Conservation (phyloP, 345 rosid species). For the Capsella bursapastoris region DNA sequence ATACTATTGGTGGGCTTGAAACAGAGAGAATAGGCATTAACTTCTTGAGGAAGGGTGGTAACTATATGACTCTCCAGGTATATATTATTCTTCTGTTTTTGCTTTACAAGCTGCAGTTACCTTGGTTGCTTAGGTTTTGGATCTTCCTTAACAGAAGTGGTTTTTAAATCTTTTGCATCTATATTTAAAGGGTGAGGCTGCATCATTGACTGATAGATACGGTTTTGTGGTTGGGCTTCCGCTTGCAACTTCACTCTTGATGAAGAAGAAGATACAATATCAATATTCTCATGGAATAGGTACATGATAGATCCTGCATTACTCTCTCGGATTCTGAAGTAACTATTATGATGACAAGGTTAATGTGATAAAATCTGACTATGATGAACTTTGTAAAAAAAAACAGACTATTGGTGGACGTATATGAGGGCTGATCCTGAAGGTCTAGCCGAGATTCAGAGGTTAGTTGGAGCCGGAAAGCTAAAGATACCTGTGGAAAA, state of each 20-base stretch:
- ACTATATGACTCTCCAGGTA: constrained; percentile 95
- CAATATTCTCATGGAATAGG: constrained; percentile 91
- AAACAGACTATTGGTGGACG: constrained; percentile 77
- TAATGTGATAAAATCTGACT: constrained; percentile 23
- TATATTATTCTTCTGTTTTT: neutral
- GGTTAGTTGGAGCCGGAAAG: constrained; percentile 75
- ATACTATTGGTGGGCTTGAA: constrained; percentile 90
- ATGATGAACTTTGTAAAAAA: neutral
- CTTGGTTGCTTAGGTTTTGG: constrained; percentile 28
- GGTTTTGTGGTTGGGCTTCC: constrained; percentile 89
- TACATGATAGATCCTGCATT: constrained; percentile 38
- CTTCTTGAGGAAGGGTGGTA: constrained; percentile 82
- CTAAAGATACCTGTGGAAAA: constrained; percentile 83
- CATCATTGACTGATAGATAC: constrained; percentile 78
- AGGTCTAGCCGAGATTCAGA: constrained; percentile 74
- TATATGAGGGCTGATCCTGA: constrained; percentile 95
- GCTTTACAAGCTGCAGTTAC: neutral
- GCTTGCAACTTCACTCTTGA: constrained; percentile 66
- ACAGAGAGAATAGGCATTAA: constrained; percentile 81
- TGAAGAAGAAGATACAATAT: constrained; percentile 77
- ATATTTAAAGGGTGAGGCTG: constrained; percentile 80
- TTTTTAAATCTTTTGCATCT: constrained; percentile 9
- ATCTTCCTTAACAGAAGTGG: constrained; percentile 1
- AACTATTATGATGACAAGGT: constrained; percentile 1
- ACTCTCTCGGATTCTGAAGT: neutral